phyloP scores from a whole-genome alignment of 179 eudicot genomes.

The Drosera spatulata region DNA sequence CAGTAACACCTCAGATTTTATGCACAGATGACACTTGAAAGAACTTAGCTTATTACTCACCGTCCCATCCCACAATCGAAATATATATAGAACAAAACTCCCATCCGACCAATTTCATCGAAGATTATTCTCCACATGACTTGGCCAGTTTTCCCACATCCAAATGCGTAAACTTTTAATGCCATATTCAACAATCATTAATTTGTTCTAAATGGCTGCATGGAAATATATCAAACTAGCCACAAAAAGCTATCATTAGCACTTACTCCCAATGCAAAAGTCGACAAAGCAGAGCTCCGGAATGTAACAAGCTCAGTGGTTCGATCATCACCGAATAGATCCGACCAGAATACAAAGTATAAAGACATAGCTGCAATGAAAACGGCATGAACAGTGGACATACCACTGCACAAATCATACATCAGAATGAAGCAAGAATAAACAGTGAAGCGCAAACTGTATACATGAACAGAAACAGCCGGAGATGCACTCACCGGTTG shows the following conservation, averaged over 20 bases:
- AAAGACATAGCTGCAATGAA: constrained; percentile 38
- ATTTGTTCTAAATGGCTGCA: no score
- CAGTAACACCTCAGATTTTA: no score
- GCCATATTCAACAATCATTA: no score
- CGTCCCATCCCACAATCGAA: no score
- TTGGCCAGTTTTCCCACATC: no score
- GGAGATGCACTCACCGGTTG: constrained; percentile 46
- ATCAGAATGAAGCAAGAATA: constrained; percentile 10
- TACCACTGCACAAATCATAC: constrained; percentile 29
- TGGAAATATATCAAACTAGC: not conserved
- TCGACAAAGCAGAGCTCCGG: constrained; percentile 37
- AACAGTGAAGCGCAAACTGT: not conserved
- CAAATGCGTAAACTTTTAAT: no score
- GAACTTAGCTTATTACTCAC: no score
- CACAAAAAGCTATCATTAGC: not conserved
- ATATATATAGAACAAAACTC: no score
- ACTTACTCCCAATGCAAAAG: constrained; percentile 39
- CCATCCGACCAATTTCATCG: no score
- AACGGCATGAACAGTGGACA: constrained; percentile 38
- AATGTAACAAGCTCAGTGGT: constrained; percentile 21
- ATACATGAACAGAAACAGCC: constrained; percentile 3
- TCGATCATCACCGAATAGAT: constrained; percentile 26
- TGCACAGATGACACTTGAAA: no score
- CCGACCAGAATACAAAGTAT: constrained; percentile 41
- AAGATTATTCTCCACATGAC: no score